These are phyloP conservation scores for Claviceps sorghi DNA, from an alignment of 2,329 filamentous ascomycete genomes.

Conservation along the genomic window DNA sequence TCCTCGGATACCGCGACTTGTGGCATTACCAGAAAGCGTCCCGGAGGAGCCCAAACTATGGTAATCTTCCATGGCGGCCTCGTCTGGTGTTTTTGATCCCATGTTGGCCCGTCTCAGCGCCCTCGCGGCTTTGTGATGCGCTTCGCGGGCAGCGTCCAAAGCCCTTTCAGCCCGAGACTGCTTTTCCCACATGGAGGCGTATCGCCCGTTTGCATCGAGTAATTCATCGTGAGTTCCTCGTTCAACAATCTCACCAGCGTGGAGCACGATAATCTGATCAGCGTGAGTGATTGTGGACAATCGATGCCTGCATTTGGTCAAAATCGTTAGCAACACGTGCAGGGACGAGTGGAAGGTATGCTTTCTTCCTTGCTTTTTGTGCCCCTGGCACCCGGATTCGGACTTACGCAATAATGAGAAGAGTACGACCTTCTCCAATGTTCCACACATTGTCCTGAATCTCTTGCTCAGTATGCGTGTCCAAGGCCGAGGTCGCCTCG, in stretches of 20 bases:
- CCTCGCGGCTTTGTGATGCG: constrained; percentile 20
- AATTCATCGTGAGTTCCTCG: constrained; percentile 67
- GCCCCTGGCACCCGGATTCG: not conserved
- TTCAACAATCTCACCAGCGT: constrained; percentile 63
- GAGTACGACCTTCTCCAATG: constrained; percentile 71
- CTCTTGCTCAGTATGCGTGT: constrained; percentile 84
- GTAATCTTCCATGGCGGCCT: constrained; percentile 31
- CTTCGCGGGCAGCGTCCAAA: constrained; percentile 21
- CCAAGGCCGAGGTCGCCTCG: constrained; percentile 81
- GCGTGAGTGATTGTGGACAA: constrained; percentile 75
- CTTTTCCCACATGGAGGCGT: constrained; percentile 78
- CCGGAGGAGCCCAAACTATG: constrained; percentile 31
- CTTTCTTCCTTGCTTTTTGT: not conserved
- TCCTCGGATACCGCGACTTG: constrained; percentile 17
- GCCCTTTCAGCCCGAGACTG: constrained; percentile 68
- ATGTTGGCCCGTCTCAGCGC: constrained; percentile 36
- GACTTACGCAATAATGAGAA: constrained; percentile 83
- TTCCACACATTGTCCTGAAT: constrained; percentile 77
- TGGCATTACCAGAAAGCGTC: constrained; percentile 22
- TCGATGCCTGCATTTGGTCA: constrained; percentile 41
- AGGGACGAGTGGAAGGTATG: not conserved
- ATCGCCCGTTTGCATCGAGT: constrained; percentile 54
- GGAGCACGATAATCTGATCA: constrained; percentile 69
- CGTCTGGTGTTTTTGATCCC: constrained; percentile 19
- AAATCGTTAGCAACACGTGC: constrained; percentile 9